Evolutionary conservation across 345 rosid species (phyloP), one percentile per base, ranked within the genome.

Genomic region (Arabis alpina): DNA sequence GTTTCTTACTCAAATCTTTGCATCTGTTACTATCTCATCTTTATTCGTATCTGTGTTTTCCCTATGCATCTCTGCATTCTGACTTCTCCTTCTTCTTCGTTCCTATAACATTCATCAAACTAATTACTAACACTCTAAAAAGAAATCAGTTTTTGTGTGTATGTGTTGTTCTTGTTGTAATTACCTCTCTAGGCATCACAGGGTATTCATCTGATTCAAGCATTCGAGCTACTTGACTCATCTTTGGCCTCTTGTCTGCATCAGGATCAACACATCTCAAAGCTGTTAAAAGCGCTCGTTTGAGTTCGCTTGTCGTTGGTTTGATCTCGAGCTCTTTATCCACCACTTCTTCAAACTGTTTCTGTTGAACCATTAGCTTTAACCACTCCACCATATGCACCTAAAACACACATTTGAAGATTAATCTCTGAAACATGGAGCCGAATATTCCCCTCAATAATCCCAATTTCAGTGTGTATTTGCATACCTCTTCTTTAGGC

Each of bases 221-320:
- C 98, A 93, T 93, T 51, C 97, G 88, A 58, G 80, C 94, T 3
- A 88, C 98, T 79, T 87, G 98, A 74, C 96, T 88, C 98, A 93
- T 93, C 82, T 84, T 93, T 19, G 97, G 96, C 70, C 98, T 87
- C 85, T 93, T 93, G 52, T 83, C 91, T 40, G 91, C 77, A 77
- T 93, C 98, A 43, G 96, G 97, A 83, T 93, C 98, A 36, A 93
- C 96, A 49, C 98, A 93, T 81, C 98, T 87, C 67, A 93, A 76
- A 73, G 98, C 94, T 59, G 97, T 91, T 75, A 93, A 82, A 64
- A 93, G 97, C 62, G 87, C 96, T 58, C 97, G 80, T 70, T 93
- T 93, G 44, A 93, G 98, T 42, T 87, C 86, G 39, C 97, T 88
- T 15, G 94, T 87, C 25, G 93, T 71, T 49, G 98, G 97, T 81